phyloP scores from a whole-genome alignment of 441 rosid genomes.

The Theobroma grandiflorum region DNA sequence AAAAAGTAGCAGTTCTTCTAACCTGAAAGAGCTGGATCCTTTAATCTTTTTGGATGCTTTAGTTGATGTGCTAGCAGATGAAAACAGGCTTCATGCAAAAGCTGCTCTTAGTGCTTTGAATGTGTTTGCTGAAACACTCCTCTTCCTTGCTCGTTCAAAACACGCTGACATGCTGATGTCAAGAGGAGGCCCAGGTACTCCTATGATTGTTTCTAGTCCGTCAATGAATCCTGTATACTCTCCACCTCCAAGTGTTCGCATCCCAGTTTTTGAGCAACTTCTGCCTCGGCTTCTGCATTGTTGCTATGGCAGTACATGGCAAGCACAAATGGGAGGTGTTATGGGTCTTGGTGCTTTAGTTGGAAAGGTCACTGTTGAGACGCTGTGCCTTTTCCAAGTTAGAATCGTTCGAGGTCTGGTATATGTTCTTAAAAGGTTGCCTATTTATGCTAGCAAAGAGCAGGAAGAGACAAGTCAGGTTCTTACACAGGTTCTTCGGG shows the following conservation, averaged over 20 bases:
- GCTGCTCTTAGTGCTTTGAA: slow-evolving; percentile 89
- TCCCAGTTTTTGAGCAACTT: slow-evolving; percentile 98
- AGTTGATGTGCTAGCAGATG: slow-evolving; percentile 93
- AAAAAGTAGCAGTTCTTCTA: slow-evolving; percentile 55
- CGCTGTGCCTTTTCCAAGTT: slow-evolving; percentile 88
- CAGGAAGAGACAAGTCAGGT: slow-evolving; percentile 99
- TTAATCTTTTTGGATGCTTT: slow-evolving; percentile 91
- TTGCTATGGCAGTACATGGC: slow-evolving; percentile 97
- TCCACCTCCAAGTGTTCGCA: slow-evolving; percentile 87
- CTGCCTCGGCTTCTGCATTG: slow-evolving; percentile 96
- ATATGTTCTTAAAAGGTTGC: slow-evolving; percentile 95
- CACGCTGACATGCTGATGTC: slow-evolving; percentile 83
- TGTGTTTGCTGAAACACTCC: slow-evolving; percentile 88
- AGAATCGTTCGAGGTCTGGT: slow-evolving; percentile 86
- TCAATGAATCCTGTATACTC: slow-evolving; percentile 98
- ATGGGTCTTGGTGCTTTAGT: slow-evolving; percentile 97
- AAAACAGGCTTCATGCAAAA: slow-evolving; percentile 88
- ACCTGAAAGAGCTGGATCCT: slow-evolving; percentile 91
- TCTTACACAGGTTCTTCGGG: slow-evolving; percentile 95
- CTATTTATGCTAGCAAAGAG: slow-evolving; percentile 91
- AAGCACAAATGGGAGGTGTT: slow-evolving; percentile 99
- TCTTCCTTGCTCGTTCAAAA: slow-evolving; percentile 89
- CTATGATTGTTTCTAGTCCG: slow-evolving; percentile 99
- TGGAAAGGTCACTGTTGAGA: slow-evolving; percentile 98
- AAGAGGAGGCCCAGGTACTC: slow-evolving; percentile 86